phyloP scores from a whole-genome alignment of 2,329 filamentous ascomycete genomes.

The Shiraia bambusicola region DNA sequence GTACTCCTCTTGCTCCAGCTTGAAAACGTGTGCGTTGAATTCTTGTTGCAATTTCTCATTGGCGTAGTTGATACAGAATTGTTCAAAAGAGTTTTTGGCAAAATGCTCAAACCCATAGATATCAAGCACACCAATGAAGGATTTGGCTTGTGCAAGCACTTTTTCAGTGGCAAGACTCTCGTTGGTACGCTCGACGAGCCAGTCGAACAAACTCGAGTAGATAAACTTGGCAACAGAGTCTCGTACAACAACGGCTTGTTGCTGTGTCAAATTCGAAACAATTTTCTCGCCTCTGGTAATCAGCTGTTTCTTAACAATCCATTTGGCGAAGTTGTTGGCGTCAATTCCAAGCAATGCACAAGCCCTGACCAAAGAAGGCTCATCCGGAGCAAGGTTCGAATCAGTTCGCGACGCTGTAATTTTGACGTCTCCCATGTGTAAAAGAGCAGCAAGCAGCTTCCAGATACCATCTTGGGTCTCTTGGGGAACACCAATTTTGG shows the following conservation, averaged over 20 bases:
- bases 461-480: slow-evolving; percentile 82
- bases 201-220: slow-evolving; percentile 97
- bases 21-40: slow-evolving; percentile 99
- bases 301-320: slow-evolving; percentile 98
- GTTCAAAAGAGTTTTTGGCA: slow-evolving; percentile 98
- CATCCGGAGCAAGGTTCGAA: slow-evolving; percentile 75
- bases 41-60: slow-evolving; percentile 99
- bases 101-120: slow-evolving; percentile 99
- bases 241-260: slow-evolving; percentile 89
- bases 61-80: slow-evolving; percentile 99
- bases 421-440: slow-evolving; percentile 96
- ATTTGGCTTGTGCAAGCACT: slow-evolving; percentile 76
- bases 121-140: slow-evolving; percentile 97
- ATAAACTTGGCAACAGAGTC: slow-evolving; percentile 99
- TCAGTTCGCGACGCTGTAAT: slow-evolving; percentile 89
- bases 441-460: slow-evolving; percentile 81
- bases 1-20: slow-evolving; percentile 98
- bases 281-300: slow-evolving; percentile 97
- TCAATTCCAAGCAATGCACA: slow-evolving; percentile 87
- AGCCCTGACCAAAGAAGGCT: slow-evolving; percentile 79
- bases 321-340: slow-evolving; percentile 83
- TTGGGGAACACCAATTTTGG: slow-evolving; percentile 79
- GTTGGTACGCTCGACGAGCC: slow-evolving; percentile 98
- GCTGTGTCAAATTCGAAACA: slow-evolving; percentile 88
- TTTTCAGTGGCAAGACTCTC: slow-evolving; percentile 84